Evolutionary conservation across 2,329 filamentous ascomycete genomes (phyloP).

Genomic region (Cladosporium sp.): DNA sequence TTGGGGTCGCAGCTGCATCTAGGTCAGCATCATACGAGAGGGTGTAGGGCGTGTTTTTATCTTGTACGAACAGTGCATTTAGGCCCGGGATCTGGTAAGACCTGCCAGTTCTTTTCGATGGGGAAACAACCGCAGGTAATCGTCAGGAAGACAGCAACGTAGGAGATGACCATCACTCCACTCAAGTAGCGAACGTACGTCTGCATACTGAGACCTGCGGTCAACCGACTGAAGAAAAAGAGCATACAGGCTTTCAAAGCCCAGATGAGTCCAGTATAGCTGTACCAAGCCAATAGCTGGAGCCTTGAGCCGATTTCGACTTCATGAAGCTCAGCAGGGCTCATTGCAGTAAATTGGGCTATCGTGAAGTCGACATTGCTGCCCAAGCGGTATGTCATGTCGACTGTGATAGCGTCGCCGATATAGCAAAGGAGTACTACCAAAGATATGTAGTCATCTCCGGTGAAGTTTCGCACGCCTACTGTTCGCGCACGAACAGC

Average conservation of each 20-base stretch:
- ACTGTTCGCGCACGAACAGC: conserved; percentile 36
- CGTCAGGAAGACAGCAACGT: conserved; percentile 31
- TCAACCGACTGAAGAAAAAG: conserved; percentile 31
- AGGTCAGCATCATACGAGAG: not conserved
- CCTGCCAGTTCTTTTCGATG: conserved; percentile 27
- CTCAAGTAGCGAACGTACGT: conserved; percentile 29
- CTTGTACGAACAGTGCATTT: conserved; percentile 23
- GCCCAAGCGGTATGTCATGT: conserved; percentile 29
- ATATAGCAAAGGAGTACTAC: conserved; percentile 34
- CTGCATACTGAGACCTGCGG: conserved; percentile 30
- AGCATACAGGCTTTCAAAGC: conserved; percentile 24
- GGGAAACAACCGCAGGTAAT: conserved; percentile 30
- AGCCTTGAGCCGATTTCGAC: conserved; percentile 35
- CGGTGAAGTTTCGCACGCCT: conserved; percentile 34
- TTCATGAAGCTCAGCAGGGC: conserved; percentile 25
- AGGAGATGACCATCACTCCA: conserved; percentile 25
- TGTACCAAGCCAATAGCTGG: conserved; percentile 38
- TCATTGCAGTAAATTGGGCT: conserved; percentile 23
- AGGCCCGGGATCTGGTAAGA: conserved; percentile 24
- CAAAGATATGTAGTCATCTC: conserved; percentile 38
- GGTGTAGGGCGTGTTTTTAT: too few relatives aligned
- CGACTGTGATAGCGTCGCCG: conserved; percentile 34
- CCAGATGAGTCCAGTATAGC: conserved; percentile 19
- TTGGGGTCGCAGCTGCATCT: not conserved
- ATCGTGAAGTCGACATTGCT: conserved; percentile 27